Conservation (phyloP, 2,329 filamentous ascomycete genomes). For the Fusarium tricinctum region DNA sequence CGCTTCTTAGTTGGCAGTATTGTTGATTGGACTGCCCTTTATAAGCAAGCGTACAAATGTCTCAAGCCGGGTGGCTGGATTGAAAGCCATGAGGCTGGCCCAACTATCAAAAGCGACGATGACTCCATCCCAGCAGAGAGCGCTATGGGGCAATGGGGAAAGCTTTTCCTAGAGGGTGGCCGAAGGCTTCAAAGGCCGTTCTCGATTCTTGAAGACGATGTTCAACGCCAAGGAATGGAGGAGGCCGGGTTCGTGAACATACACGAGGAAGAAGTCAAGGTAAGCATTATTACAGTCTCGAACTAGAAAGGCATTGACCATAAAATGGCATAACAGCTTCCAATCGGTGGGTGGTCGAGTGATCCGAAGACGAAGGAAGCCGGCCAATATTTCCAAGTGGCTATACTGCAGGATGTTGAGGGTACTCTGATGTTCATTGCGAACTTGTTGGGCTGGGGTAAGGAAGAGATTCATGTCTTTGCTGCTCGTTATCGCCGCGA, state of each 20-base stretch:
- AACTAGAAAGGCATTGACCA: fast-evolving
- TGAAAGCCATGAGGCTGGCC: neutral
- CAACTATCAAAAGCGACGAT: constrained; percentile 4
- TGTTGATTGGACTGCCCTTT: constrained; percentile 67
- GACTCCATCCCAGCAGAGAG: neutral
- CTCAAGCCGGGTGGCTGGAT: constrained; percentile 9
- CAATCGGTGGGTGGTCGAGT: constrained; percentile 10
- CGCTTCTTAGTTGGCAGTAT: constrained; percentile 69
- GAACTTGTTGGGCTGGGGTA: constrained; percentile 2
- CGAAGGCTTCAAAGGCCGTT: constrained; percentile 5
- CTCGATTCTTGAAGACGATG: constrained; percentile 10
- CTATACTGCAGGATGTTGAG: constrained; percentile 12
- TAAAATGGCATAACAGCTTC: neutral
- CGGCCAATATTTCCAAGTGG: constrained; percentile 22
- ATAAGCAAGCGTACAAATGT: constrained; percentile 43
- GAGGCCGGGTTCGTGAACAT: constrained; percentile 2
- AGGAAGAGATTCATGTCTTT: constrained; percentile 11
- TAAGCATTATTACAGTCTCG: fast-evolving
- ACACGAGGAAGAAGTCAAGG: constrained; percentile 9
- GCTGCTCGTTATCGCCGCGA: constrained; percentile 2
- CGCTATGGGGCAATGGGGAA: constrained; percentile 25
- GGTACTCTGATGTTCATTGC: constrained; percentile 14
- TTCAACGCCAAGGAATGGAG: neutral
- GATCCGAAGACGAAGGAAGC: constrained; percentile 13
- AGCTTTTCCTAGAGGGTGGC: constrained; percentile 20